These are phyloP conservation scores for Suillus clintonianus DNA, from an alignment of 768 basidiomycete species.

Conservation along the genomic window DNA sequence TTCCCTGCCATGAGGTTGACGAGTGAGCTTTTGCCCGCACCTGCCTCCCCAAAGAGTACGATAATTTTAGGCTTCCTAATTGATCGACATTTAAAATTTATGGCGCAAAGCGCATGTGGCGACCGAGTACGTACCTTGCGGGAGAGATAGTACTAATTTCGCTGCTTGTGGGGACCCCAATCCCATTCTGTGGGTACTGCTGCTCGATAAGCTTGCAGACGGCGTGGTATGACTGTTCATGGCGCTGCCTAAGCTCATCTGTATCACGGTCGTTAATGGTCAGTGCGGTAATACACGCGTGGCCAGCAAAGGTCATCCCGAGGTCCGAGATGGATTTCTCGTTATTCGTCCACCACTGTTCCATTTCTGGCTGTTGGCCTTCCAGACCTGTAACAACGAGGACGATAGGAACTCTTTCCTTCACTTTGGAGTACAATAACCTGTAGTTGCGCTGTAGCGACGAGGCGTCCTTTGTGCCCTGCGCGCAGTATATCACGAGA, in stretches of 20 bases:
- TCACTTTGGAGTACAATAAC: conserved; percentile 41
- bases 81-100: neutral
- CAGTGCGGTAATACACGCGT: conserved; percentile 33
- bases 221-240: conserved; percentile 21
- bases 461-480: conserved; percentile 38
- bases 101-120: neutral
- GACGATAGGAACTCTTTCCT: conserved; percentile 38
- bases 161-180: neutral
- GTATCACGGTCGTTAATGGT: conserved; percentile 19
- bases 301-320: conserved; percentile 28
- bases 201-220: conserved; percentile 21
- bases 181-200: neutral
- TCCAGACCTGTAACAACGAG: conserved; percentile 46
- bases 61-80: conserved; percentile 15
- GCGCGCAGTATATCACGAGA: conserved; percentile 36
- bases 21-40: conserved; percentile 42
- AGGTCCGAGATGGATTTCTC: conserved; percentile 19
- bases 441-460: conserved; percentile 39
- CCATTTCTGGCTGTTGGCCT: conserved; percentile 30
- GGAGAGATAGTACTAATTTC: no score
- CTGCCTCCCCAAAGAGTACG: conserved; percentile 32
- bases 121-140: neutral
- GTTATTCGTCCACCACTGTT: conserved; percentile 34
- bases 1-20: conserved; percentile 40
- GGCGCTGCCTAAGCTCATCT: conserved; percentile 19